Evolutionary conservation across 495 filamentous ascomycete species (phyloP).

Genomic region (Margaritispora aquatica): DNA sequence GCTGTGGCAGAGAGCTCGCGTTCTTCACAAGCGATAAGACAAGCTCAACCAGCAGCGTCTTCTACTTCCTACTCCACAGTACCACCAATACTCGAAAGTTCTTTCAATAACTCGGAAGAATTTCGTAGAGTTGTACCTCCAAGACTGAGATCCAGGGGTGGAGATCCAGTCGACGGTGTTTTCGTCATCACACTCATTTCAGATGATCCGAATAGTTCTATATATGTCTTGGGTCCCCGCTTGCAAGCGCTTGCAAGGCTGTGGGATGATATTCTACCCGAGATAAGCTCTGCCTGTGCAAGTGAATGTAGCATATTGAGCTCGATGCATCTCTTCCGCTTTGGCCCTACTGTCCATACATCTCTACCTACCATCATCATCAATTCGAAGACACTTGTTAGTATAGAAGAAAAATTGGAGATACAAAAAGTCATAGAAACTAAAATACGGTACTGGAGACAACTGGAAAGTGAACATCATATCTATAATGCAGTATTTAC

Average conservation of each 20-base stretch:
- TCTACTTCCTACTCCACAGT: too few relatives aligned
- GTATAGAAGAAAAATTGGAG: background rate
- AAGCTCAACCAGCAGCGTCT: too few relatives aligned
- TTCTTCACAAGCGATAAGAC: background rate
- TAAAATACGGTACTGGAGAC: too few relatives aligned
- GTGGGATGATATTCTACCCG: background rate
- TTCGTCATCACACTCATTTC: too few relatives aligned
- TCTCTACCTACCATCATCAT: conserved; percentile 6
- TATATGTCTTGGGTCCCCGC: background rate
- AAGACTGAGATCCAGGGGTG: too few relatives aligned
- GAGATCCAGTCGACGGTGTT: background rate
- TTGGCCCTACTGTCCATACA: background rate
- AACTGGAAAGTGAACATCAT: too few relatives aligned
- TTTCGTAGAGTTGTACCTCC: too few relatives aligned
- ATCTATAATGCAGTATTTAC: too few relatives aligned
- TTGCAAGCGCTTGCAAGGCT: background rate
- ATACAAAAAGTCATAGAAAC: too few relatives aligned
- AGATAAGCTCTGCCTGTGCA: background rate
- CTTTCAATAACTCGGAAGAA: too few relatives aligned
- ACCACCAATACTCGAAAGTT: too few relatives aligned
- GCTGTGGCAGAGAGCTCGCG: background rate
- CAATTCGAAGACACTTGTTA: background rate
- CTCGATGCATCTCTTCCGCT: conserved; percentile 6
- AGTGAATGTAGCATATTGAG: background rate
- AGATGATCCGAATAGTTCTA: background rate